Evolutionary conservation across 176 grass and related monocot species (phyloP).

Genomic region (Puya raimondii): DNA sequence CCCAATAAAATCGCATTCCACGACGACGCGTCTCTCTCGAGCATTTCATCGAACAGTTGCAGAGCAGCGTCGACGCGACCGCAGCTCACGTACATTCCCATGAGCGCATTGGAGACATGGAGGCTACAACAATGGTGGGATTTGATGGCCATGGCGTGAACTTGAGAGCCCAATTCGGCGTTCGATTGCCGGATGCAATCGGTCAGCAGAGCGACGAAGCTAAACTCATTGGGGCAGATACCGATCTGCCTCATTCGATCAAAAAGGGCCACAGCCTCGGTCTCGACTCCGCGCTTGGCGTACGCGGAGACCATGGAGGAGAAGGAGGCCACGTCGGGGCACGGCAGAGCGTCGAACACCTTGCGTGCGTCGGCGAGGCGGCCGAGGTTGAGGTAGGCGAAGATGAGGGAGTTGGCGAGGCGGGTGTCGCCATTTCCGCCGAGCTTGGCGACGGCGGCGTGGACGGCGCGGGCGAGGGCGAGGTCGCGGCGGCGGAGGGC

Average conservation of each 20-base stretch:
- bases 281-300: constrained; percentile 21
- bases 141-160: constrained; percentile 51
- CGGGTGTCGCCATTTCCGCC: constrained; percentile 7
- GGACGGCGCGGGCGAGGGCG: constrained; percentile 1
- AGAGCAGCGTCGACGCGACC: constrained; percentile 19
- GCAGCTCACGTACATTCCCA: constrained; percentile 25
- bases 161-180: constrained; percentile 39
- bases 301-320: constrained; percentile 46
- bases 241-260: constrained; percentile 29
- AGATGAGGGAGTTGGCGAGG: constrained; percentile 38
- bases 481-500: constrained; percentile 30
- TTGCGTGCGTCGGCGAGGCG: constrained; percentile 24
- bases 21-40: constrained; percentile 42
- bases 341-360: constrained; percentile 33
- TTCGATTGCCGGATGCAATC: constrained; percentile 40
- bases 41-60: constrained; percentile 37
- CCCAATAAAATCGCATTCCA: constrained; percentile 51
- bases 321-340: constrained; percentile 40
- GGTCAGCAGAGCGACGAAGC: constrained; percentile 53
- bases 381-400: constrained; percentile 36
- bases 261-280: constrained; percentile 18
- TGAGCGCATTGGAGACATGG: constrained; percentile 46
- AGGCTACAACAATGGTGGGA: constrained; percentile 7
- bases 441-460: neutral
- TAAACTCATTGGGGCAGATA: constrained; percentile 39